These are phyloP conservation scores for Cladobotryum mycophilum DNA, from an alignment of 2,329 filamentous ascomycete species.

Conservation along the genomic window DNA sequence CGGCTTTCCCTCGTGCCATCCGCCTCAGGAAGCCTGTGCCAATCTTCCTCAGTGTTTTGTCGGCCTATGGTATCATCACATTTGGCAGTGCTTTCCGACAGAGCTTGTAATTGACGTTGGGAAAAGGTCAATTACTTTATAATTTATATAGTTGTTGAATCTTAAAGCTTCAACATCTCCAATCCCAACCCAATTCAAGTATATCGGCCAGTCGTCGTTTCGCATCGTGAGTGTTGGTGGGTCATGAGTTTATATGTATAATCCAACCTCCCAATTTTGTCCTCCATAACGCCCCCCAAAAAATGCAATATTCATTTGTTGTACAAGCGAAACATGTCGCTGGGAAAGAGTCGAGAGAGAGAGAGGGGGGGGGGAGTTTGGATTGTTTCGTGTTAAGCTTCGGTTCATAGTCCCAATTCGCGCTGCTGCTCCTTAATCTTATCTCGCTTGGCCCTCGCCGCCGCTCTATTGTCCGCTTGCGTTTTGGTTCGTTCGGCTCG, in stretches of 20 bases:
- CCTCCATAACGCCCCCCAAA: slow-evolving; percentile 10
- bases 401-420: slow-evolving; percentile 30
- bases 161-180: background rate
- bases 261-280: slow-evolving; percentile 8
- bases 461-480: slow-evolving; percentile 66
- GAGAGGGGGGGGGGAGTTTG: too few species aligned
- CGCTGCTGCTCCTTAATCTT: slow-evolving; percentile 69
- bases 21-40: slow-evolving; percentile 80
- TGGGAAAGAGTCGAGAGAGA: background rate
- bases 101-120: slow-evolving; percentile 25
- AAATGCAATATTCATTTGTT: slow-evolving; percentile 12
- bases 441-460: slow-evolving; percentile 61
- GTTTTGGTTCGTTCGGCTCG: slow-evolving; percentile 72
- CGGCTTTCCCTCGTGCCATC: slow-evolving; percentile 80
- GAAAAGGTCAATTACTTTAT: background rate
- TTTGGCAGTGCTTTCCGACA: slow-evolving; percentile 66
- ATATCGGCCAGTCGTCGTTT: background rate
- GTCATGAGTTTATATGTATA: slow-evolving; percentile 1
- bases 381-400: too few species aligned
- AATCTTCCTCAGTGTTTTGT: slow-evolving; percentile 68
- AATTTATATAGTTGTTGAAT: background rate
- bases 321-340: slow-evolving; percentile 6
- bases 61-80: slow-evolving; percentile 68
- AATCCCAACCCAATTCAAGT: background rate
- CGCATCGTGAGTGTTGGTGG: background rate